phyloP scores from a whole-genome alignment of 1,139 yeast species.

The Nakaseomyces kungkrabaensis region DNA sequence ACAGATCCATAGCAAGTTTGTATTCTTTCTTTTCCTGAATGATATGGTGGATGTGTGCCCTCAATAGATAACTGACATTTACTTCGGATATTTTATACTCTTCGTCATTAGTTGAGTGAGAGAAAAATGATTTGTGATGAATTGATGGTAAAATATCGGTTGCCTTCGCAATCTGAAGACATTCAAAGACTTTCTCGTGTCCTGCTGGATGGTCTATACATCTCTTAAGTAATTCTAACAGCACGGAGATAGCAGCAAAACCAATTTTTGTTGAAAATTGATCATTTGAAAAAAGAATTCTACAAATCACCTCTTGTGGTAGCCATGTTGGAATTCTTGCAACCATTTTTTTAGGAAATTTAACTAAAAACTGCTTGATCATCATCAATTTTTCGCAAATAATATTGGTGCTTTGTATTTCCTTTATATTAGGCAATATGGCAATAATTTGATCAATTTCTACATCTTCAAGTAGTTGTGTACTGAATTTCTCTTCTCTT shows the following conservation, averaged over 20 bases:
- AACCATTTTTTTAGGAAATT: conserved; percentile 20
- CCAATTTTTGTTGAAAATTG: conserved; percentile 13
- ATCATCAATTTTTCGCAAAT: conserved; percentile 20
- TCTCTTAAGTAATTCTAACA: conserved; percentile 22
- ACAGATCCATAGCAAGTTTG: conserved; percentile 24
- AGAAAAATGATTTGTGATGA: neutral
- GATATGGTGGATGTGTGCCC: conserved; percentile 12
- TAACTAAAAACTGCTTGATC: conserved; percentile 17
- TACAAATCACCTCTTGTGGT: conserved; percentile 22
- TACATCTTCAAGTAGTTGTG: conserved; percentile 9
- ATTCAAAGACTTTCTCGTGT: conserved; percentile 9
- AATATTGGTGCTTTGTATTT: conserved; percentile 20
- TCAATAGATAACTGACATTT: conserved; percentile 14
- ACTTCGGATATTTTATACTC: neutral
- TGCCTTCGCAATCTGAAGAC: conserved; percentile 5
- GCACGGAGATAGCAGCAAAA: conserved; percentile 14
- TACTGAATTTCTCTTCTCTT: conserved; percentile 23
- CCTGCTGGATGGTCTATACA: conserved; percentile 10
- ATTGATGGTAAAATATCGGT: neutral
- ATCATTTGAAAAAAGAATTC: conserved; percentile 19
- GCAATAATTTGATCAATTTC: conserved; percentile 13
- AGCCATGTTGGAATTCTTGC: conserved; percentile 18
- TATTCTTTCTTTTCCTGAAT: conserved; percentile 13
- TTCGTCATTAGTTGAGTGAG: neutral
- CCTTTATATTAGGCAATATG: conserved; percentile 14